Base-by-base conservation (phyloP, 108 stramenopile genomes). In the Discostella pseudostelligera region DNA sequence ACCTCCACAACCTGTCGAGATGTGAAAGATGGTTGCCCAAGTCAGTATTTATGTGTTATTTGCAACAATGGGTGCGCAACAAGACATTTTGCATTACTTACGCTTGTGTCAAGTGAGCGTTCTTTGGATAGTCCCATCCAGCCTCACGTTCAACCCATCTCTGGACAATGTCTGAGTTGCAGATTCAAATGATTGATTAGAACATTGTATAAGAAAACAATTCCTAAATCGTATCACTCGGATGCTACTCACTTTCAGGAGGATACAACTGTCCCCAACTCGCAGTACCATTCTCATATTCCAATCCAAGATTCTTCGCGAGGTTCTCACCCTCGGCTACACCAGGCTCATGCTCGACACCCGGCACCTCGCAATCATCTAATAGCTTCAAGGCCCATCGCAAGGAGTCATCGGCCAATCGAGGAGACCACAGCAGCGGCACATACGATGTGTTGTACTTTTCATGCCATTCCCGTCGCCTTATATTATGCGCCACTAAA, bases 121-220 rank as follows among this genome's bases (percentile, higher is more conserved):
- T 72, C 10, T 56, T 16, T 13, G 71, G 71, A 45, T 72, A 72
- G 1, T 20, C 13, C 56, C 62, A 55, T 20, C 63, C 71, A n/a
- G 57, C 22, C 62, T 72, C 71, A 43, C 56, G 57, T 21, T 72
- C 71, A 28, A 72, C 71, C 71, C 71, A 72, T 59, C 71, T 49
- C 22, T 46, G 11, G 12, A 72, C 71, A 39, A 72, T 46, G 10
- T 35, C 43, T 45, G 0, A 8, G n/a, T n/a, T 32, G n/a, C 32
- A 32, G 4, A 50, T 3, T 12, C 6, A 19, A 17, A 19, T 45
- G 22, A 7, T 48, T 8, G 44, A 44, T 44, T 3, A 44, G 44
- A n/a, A 5, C 5, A 5, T 3, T 32, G 32, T 5, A 48, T 19
- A 16, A 19, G 47, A 19, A 1, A 16, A 48, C 17, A 17, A 48